Base-by-base conservation (phyloP, 2,329 filamentous ascomycete species). In the Blumeria graminis region DNA sequence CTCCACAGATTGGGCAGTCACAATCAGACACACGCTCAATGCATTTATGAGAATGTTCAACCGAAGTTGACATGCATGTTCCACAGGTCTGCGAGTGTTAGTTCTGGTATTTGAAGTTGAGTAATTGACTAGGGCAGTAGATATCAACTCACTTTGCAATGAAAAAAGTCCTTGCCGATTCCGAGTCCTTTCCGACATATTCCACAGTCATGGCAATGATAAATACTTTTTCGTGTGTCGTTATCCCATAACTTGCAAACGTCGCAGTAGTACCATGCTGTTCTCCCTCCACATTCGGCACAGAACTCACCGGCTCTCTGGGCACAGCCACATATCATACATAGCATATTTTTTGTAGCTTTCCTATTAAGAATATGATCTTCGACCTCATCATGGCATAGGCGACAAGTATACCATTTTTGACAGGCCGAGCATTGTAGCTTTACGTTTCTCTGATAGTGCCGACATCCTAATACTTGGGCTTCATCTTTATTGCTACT, bases 201-300 rank as follows among this genome's bases (percentile, higher is more conserved):
- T 4, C 92, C 92, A 68, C 92, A 98, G 65, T 96, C 92, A 64
- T 81, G 78, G 68, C 92, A 98, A 67, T 98, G 92, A 66, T 98
- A 98, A 57, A 96, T 94, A 61, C 82, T 84, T 68, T 93, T 95
- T 61, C 80, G 82, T 56, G 81, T 78, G 62, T 95, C 86, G 65
- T 96, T 88, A 65, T 96, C 90, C 92, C 92, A 98, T 1, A 98
- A 75, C 69, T 95, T 95, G 74, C 92, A 98, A 56, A 92, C 84
- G 56, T 80, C 77, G 70, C 92, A 98, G 67, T 93, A 98, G 68
- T 96, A 96, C 65, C 84, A 84, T 11, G 90, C 88, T 6, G 86
- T 79, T 57, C 80, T 77, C 62, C 81, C 79, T 16, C 81, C 83
- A 66, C 92, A 98, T 57, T 78, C 75, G 55, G 76, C 73, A 67